Conservation (phyloP, 2,329 filamentous ascomycete genomes). For the Fusarium sp. region DNA sequence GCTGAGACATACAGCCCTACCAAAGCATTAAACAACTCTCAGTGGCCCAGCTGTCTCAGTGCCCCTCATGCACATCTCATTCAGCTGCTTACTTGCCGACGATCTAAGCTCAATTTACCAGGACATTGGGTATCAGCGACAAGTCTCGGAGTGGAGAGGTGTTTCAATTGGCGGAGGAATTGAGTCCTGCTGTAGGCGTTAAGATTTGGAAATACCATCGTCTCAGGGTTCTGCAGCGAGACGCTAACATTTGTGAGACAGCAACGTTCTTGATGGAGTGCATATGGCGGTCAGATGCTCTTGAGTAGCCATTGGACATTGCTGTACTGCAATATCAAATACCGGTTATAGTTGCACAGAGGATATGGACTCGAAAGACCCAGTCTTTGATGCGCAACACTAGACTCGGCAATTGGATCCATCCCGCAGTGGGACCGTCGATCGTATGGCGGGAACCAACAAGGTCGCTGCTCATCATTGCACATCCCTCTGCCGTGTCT, state of each 20-base stretch:
- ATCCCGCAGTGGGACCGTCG: neutral
- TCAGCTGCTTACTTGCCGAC: neutral
- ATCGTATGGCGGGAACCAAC: neutral
- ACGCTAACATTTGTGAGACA: neutral
- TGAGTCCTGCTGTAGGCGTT: neutral
- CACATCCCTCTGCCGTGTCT: neutral
- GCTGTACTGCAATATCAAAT: fast-evolving
- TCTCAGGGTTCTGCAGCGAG: neutral
- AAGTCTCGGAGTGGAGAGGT: neutral
- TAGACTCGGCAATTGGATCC: neutral
- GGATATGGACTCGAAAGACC: neutral
- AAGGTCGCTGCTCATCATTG: neutral
- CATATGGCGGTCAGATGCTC: neutral
- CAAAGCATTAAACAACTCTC: neutral
- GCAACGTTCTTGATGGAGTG: neutral
- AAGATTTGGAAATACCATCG: neutral
- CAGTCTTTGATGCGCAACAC: neutral
- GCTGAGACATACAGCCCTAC: constrained; percentile 3
- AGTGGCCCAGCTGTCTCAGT: neutral
- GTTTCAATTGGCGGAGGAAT: neutral
- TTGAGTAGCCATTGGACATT: neutral
- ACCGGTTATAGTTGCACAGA: neutral
- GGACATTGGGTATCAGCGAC: too few relatives aligned
- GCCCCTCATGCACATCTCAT: neutral
- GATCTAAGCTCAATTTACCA: neutral